Conservation (phyloP, 495 filamentous ascomycete species). For the Penicillium desertorum region DNA sequence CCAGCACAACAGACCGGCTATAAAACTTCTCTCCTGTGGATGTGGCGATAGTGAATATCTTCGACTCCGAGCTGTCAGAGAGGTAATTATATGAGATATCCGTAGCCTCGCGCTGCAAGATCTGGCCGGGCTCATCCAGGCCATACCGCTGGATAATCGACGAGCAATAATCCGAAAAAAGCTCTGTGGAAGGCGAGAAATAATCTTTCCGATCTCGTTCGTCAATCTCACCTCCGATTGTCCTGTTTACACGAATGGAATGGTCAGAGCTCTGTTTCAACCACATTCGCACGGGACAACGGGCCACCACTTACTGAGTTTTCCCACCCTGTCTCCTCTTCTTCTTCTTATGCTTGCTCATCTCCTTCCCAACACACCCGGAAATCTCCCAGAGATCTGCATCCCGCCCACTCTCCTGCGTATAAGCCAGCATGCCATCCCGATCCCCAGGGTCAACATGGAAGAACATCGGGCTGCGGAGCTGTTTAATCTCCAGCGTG, state of each 20-base stretch:
- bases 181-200: constrained; percentile 55
- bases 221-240: constrained; percentile 50
- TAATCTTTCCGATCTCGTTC: constrained; percentile 67
- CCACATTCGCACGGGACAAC: background rate
- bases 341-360: constrained; percentile 65
- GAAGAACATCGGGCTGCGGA: constrained; percentile 68
- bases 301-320: constrained; percentile 24
- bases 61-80: constrained; percentile 23
- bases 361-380: constrained; percentile 60
- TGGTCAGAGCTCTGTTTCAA: background rate
- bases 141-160: constrained; percentile 54
- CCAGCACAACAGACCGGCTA: constrained; percentile 54
- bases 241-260: constrained; percentile 4
- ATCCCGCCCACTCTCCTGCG: constrained; percentile 49
- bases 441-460: constrained; percentile 64
- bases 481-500: constrained; percentile 56
- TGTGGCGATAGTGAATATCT: constrained; percentile 55
- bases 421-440: constrained; percentile 61
- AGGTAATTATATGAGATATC: constrained; percentile 51
- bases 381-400: constrained; percentile 56
- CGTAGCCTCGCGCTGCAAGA: constrained; percentile 49
- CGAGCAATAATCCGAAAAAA: constrained; percentile 58
- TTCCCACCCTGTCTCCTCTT: constrained; percentile 45
- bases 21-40: constrained; percentile 45
- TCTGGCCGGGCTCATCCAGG: constrained; percentile 42